Base-by-base conservation (phyloP, 1,284 basidiomycete genomes). In the Microbotryomycetes sp. region DNA sequence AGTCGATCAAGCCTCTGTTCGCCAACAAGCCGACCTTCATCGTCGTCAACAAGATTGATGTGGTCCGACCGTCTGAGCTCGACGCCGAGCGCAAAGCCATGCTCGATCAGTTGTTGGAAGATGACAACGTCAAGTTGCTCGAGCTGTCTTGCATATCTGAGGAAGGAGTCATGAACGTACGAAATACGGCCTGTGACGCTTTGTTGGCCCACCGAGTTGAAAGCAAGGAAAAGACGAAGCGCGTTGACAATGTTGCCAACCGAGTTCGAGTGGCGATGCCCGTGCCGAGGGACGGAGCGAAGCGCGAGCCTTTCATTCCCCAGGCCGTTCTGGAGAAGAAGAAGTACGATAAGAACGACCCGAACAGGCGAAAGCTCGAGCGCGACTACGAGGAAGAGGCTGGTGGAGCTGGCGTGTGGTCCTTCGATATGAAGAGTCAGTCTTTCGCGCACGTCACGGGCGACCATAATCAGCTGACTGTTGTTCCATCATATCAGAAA, bases 1-100 rank as follows among this genome's bases (percentile, higher is more conserved):
- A 94, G 75, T 96, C 93, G 54, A 96, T 97, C 79, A 96, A 94
- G 77, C 92, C 93, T 31, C 82, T 97, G 55, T 97, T 97, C 77
- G 80, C 82, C 59, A 88, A 88, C 75, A 97, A 96, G 77, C 93
- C 92, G 31, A 88, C 86, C 54, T 73, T 96, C 59, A 84, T 97
- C 41, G 91, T 96, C 67, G 85, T 96, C 76, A 97, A 97, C 83
- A 97, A 97, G 82, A 87, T 91, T 70, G 92, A 97, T 74, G 86
- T 96, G 59, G 86, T 81, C 66, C 85, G 89, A 51, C 82, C 92
- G 5, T 85, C 88, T 54, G 91, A 96, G 72, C 81, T 96, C 27
- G 76, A 81, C 11, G 78, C 84, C 4, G 88, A 89, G 67, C 83
- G 84, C 65, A 85, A 85, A 52, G 81, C 83, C 1, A 81, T 89